phyloP scores from a whole-genome alignment of 257 asterid genomes.

The Gynochthodes officinalis region DNA sequence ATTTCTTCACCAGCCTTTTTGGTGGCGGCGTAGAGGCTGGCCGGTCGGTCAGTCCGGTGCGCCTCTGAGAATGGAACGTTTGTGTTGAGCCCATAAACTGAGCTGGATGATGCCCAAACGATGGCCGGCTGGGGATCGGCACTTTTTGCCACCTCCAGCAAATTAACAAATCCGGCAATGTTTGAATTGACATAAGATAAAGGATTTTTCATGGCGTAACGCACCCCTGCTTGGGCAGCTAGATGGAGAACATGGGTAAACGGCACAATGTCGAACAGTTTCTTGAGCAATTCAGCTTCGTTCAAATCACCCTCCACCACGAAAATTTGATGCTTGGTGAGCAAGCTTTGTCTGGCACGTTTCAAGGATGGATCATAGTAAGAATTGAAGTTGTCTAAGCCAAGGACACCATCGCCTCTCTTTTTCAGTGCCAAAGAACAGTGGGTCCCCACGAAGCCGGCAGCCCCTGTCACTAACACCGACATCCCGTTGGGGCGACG shows the following conservation, averaged over 20 bases:
- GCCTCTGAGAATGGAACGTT: conserved; percentile 71
- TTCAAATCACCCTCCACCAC: conserved; percentile 73
- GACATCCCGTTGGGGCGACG: conserved; percentile 78
- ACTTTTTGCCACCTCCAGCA: conserved; percentile 65
- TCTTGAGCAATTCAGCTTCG: conserved; percentile 50
- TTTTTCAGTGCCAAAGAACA: conserved; percentile 72
- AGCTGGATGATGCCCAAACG: conserved; percentile 92
- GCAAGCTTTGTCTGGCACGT: conserved; percentile 54
- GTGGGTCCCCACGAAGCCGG: conserved; percentile 87
- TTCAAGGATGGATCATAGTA: conserved; percentile 81
- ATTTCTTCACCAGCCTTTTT: conserved; percentile 94
- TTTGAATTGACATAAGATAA: conserved; percentile 68
- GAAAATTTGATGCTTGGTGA: conserved; percentile 46
- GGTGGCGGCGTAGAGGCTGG: conserved; percentile 91
- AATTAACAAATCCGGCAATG: conserved; percentile 74
- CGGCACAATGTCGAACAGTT: conserved; percentile 78
- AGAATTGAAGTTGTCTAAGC: conserved; percentile 82
- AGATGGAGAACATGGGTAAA: conserved; percentile 72
- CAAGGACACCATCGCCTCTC: conserved; percentile 91
- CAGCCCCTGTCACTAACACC: conserved; percentile 87
- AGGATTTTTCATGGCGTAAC: conserved; percentile 97
- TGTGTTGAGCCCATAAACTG: conserved; percentile 78
- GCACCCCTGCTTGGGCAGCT: conserved; percentile 96
- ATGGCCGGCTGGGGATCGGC: conserved; percentile 97
- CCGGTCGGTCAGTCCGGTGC: conserved; percentile 80